These are phyloP conservation scores for Nakazawaea holstii DNA, from an alignment of 805 yeast genomes.

Conservation along the genomic window DNA sequence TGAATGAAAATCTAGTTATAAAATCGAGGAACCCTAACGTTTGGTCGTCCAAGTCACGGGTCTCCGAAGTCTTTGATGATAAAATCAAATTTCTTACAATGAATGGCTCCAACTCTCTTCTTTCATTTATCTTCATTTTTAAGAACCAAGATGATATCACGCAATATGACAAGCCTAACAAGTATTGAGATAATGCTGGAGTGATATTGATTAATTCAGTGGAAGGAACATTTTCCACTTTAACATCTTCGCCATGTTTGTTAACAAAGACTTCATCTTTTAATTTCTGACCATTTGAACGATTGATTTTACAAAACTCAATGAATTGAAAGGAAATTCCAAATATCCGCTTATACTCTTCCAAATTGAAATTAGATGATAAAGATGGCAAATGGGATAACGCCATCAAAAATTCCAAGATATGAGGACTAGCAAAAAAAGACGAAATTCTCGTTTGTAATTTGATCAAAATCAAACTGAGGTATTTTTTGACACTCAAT, in stretches of 20 bases:
- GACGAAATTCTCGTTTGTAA: slow-evolving; percentile 72
- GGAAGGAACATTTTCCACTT: slow-evolving; percentile 50
- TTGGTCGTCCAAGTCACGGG: slow-evolving; percentile 38
- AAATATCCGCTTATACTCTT: slow-evolving; percentile 74
- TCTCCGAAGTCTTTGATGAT: slow-evolving; percentile 21
- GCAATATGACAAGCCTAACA: slow-evolving; percentile 57
- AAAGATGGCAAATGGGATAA: slow-evolving; percentile 61
- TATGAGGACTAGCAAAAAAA: slow-evolving; percentile 63
- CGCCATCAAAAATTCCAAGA: slow-evolving; percentile 67
- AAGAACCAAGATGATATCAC: slow-evolving; percentile 72
- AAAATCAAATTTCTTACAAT: slow-evolving; percentile 50
- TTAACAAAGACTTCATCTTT: slow-evolving; percentile 17
- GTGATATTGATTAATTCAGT: slow-evolving; percentile 41
- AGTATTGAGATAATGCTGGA: slow-evolving; percentile 52
- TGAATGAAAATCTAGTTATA: slow-evolving; percentile 58
- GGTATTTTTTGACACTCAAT: slow-evolving; percentile 57
- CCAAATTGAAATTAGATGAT: slow-evolving; percentile 66
- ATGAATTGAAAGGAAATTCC: slow-evolving; percentile 80
- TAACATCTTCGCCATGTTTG: slow-evolving; percentile 40
- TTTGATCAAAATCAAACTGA: slow-evolving; percentile 64
- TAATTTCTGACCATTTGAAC: slow-evolving; percentile 38
- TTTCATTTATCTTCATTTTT: slow-evolving; percentile 50
- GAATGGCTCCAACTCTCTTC: slow-evolving; percentile 57
- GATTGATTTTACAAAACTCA: slow-evolving; percentile 35
- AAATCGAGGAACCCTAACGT: slow-evolving; percentile 64